Evolutionary conservation across 2,329 filamentous ascomycete genomes (phyloP).

Genomic region (Fusarium sp.): DNA sequence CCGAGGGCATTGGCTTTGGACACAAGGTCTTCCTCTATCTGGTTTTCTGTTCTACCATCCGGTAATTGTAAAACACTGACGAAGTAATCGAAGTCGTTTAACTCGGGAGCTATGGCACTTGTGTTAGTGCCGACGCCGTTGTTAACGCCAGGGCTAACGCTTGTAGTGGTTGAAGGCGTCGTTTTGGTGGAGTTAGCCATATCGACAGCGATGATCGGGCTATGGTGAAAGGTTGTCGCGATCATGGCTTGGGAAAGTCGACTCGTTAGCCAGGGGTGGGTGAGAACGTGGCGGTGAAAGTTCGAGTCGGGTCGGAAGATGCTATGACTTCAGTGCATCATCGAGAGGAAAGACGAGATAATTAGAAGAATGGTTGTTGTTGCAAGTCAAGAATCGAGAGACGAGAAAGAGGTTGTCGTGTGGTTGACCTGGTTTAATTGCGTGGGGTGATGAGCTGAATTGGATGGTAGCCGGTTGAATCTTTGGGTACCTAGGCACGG

Average conservation of each 20-base stretch:
- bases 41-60: constrained; percentile 51
- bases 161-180: constrained; percentile 27
- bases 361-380: background rate
- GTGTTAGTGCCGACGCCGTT: constrained; percentile 23
- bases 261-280: constrained; percentile 22
- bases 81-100: constrained; percentile 55
- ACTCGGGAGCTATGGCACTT: constrained; percentile 50
- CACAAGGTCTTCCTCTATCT: constrained; percentile 53
- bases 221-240: constrained; percentile 28
- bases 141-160: constrained; percentile 29
- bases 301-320: constrained; percentile 13
- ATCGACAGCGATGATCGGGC: constrained; percentile 33
- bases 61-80: constrained; percentile 54
- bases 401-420: constrained; percentile 15
- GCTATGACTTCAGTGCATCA: constrained; percentile 37
- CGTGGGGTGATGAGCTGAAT: constrained; percentile 27
- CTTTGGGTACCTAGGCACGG: background rate
- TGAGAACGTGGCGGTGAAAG: constrained; percentile 26
- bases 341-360: constrained; percentile 20
- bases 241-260: constrained; percentile 32
- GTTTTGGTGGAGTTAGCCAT: constrained; percentile 38
- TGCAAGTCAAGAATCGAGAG: background rate
- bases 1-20: constrained; percentile 52
- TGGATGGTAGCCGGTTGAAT: background rate
- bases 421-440: constrained; percentile 7